phyloP scores from a whole-genome alignment of 768 basidiomycete genomes.

The Termitomyces sp. region DNA sequence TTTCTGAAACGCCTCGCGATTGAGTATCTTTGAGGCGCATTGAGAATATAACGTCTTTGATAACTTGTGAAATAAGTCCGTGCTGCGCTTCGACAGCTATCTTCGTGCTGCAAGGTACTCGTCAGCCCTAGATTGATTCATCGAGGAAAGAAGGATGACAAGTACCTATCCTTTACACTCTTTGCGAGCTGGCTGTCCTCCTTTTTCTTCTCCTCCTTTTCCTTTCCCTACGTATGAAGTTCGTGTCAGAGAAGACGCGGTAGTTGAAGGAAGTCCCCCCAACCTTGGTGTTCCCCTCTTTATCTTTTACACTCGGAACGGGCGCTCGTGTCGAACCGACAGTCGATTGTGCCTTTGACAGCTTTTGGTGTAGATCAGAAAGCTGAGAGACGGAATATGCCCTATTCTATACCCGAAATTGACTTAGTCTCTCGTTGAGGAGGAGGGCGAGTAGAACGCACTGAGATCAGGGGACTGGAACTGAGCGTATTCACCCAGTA shows the following conservation, averaged over 20 bases:
- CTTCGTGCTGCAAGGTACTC: conserved; percentile 55
- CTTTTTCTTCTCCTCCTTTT: conserved; percentile 75
- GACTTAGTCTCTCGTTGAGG: background rate
- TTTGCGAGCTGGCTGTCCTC: conserved; percentile 86
- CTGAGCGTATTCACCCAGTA: conserved; percentile 99
- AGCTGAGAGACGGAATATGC: conserved; percentile 93
- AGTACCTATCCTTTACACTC: conserved; percentile 87
- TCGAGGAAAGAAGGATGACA: conserved; percentile 2
- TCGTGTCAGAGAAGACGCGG: background rate
- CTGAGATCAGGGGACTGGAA: conserved; percentile 89
- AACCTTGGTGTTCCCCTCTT: conserved; percentile 47
- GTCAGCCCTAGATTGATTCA: background rate
- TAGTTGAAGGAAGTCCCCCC: background rate
- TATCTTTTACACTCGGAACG: conserved; percentile 52
- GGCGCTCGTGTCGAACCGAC: conserved; percentile 58
- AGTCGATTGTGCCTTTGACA: conserved; percentile 63
- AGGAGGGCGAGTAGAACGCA: conserved; percentile 26
- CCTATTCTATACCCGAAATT: conserved; percentile 63
- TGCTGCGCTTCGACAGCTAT: conserved; percentile 92
- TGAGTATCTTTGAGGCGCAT: conserved; percentile 36
- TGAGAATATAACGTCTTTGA: conserved; percentile 92
- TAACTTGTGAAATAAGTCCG: conserved; percentile 87
- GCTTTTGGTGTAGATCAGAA: conserved; percentile 85
- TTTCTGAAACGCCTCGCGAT: conserved; percentile 16
- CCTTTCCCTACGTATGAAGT: conserved; percentile 31